Conservation (phyloP, 2,329 filamentous ascomycete genomes). For the Zarea fungicola region DNA sequence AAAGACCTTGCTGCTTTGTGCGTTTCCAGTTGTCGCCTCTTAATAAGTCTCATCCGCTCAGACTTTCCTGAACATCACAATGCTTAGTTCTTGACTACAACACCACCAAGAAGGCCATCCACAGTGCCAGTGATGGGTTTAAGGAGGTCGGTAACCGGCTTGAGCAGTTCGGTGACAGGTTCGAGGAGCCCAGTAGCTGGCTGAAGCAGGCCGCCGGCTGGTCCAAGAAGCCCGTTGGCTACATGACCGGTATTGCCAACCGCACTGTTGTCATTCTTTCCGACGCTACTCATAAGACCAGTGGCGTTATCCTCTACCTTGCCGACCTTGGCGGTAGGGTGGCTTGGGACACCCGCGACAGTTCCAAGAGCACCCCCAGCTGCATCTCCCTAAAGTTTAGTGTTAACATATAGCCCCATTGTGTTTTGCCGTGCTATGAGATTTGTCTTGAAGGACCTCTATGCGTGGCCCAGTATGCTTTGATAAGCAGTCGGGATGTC, state of each 20-base stretch:
- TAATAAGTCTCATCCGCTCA: too few species aligned
- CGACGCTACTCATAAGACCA: background rate
- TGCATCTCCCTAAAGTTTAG: background rate
- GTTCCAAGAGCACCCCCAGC: background rate
- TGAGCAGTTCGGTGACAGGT: background rate
- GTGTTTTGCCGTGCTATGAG: too few species aligned
- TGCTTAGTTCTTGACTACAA: background rate
- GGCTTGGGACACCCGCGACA: background rate
- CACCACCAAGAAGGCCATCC: background rate
- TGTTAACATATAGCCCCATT: background rate
- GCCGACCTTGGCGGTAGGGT: background rate
- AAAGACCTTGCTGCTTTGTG: too few species aligned
- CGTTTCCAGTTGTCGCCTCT: too few species aligned
- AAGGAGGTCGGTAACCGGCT: background rate
- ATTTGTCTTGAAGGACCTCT: too few species aligned
- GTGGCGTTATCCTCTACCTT: slow-evolving; percentile 1
- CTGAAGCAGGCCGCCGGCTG: background rate
- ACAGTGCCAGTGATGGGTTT: background rate
- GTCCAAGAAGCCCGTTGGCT: background rate
- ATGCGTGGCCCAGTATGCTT: background rate
- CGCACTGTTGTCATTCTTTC: background rate
- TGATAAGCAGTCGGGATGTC: background rate
- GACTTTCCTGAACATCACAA: background rate
- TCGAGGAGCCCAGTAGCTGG: too few species aligned
- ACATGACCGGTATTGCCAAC: background rate